phyloP scores from a whole-genome alignment of 306 rosid genomes.

The cucumber (Cucumis sativus) region DNA sequence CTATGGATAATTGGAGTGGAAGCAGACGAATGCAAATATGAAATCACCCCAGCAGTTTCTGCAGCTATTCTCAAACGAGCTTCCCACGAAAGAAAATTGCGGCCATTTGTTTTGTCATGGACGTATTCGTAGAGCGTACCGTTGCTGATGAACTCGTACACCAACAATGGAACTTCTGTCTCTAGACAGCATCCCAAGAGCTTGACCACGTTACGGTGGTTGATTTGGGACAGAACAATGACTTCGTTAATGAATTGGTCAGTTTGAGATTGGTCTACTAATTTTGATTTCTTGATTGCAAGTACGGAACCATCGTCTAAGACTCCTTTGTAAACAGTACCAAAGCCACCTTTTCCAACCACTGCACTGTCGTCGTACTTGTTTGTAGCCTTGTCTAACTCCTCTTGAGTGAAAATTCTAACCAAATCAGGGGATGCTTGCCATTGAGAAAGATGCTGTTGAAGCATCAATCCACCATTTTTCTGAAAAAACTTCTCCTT shows the following conservation, averaged over 20 bases:
- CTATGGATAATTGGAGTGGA: slow-evolving; percentile 34
- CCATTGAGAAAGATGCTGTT: slow-evolving; percentile 15
- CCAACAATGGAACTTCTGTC: slow-evolving; percentile 28
- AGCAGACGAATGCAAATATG: slow-evolving; percentile 29
- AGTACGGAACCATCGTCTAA: neutral
- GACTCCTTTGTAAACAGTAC: slow-evolving; percentile 22
- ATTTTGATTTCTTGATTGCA: slow-evolving; percentile 33
- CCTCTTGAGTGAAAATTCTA: slow-evolving; percentile 10
- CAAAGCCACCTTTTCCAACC: slow-evolving; percentile 29
- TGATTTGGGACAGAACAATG: slow-evolving; percentile 30
- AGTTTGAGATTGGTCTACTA: slow-evolving; percentile 16
- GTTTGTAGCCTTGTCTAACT: slow-evolving; percentile 31
- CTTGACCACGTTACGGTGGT: slow-evolving; percentile 30
- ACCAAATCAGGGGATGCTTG: neutral
- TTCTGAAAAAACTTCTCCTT: slow-evolving; percentile 18
- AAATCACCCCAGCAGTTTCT: slow-evolving; percentile 32
- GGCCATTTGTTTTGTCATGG: slow-evolving; percentile 1
- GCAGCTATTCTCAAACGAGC: slow-evolving; percentile 20
- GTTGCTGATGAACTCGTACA: slow-evolving; percentile 28
- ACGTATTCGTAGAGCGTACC: slow-evolving; percentile 23
- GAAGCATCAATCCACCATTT: slow-evolving; percentile 28
- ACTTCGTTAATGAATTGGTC: slow-evolving; percentile 35
- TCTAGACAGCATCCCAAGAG: slow-evolving; percentile 43
- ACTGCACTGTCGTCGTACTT: slow-evolving; percentile 14
- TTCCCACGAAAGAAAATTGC: slow-evolving; percentile 18